Base-by-base conservation (phyloP, 2,329 filamentous ascomycete genomes). In the Pseudogymnoascus sp. region DNA sequence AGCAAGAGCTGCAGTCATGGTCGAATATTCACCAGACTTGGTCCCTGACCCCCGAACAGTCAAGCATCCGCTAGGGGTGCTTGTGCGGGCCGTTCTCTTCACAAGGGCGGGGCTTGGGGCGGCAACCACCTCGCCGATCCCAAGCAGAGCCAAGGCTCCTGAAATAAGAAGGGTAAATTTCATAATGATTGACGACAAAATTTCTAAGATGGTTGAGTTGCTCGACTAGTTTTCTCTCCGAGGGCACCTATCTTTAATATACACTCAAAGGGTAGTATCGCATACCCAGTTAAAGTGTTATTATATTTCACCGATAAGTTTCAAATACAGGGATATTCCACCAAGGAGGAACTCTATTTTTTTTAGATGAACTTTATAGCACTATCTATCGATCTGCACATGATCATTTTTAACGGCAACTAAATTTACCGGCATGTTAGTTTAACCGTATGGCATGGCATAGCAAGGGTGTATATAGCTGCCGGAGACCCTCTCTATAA, bases 31-130 rank as follows among this genome's bases (percentile, higher is more conserved):
- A 10, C 63, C 61, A 31, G 61, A 59, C 25, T 21, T n/a, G 31
- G 61, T 63, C 13, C 45, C 48, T 36, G 58, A 40, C 15, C 58
- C 61, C 10, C 42, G 48, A 37, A 65, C 64, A n/a, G 48, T 59
- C 21, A 65, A 59, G 45, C 62, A 65, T 18, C 62, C 58, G 15
- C 13, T 45, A 18, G 64, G 64, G 33, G 31, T 62, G n/a, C 58
- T 55, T 39, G 42, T 61, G 25, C 64, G 64, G 37, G 62, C 25
- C 37, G 60, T 36, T 60, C 45, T 55, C n/a, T 55, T 55, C 27
- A 55, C n/a, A 9, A 55, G 45, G 6, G 8, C 27, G 15, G 45
- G 27, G 45, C n/a, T 33, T 29, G 45, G 45, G 45, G 45, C 45
- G 27, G 45, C 45, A 31, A 55, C 15, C 45, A 18, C 45, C 27